Conservation (phyloP, 2,329 filamentous ascomycete genomes). For the Diplodia mutila region DNA sequence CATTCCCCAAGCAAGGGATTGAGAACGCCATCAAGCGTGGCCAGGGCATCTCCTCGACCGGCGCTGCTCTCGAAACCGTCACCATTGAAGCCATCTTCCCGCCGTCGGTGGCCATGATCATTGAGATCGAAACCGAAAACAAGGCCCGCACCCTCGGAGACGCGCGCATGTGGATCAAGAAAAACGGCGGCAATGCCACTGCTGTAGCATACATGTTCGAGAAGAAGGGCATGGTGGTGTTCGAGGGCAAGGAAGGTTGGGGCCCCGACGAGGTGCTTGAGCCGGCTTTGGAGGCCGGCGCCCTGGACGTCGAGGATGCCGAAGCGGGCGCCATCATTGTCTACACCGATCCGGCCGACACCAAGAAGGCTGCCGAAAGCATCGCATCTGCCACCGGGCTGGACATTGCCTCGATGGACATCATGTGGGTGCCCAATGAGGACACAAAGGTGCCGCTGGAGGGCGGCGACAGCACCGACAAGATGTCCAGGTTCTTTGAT, state of each 20-base stretch:
- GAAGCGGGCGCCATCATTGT: slow-evolving; percentile 72
- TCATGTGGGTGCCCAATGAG: slow-evolving; percentile 82
- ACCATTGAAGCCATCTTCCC: slow-evolving; percentile 82
- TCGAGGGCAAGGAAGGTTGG: slow-evolving; percentile 61
- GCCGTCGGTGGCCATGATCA: slow-evolving; percentile 71
- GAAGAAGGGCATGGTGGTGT: slow-evolving; percentile 73
- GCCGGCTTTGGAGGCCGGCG: slow-evolving; percentile 81
- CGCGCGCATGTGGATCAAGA: slow-evolving; percentile 71
- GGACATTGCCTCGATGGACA: slow-evolving; percentile 73
- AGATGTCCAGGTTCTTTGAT: slow-evolving; percentile 64
- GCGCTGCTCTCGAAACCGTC: slow-evolving; percentile 74
- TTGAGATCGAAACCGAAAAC: slow-evolving; percentile 85
- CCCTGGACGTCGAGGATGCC: slow-evolving; percentile 71
- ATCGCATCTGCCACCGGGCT: slow-evolving; percentile 67
- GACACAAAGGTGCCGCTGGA: slow-evolving; percentile 73
- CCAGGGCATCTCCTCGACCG: slow-evolving; percentile 77
- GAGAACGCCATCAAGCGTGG: slow-evolving; percentile 86
- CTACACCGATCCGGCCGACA: slow-evolving; percentile 69
- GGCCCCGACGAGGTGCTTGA: slow-evolving; percentile 73
- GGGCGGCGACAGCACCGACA: slow-evolving; percentile 57
- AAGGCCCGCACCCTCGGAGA: slow-evolving; percentile 75
- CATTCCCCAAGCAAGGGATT: slow-evolving; percentile 81
- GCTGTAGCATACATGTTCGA: slow-evolving; percentile 85
- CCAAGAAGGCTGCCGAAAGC: slow-evolving; percentile 65
- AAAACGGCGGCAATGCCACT: slow-evolving; percentile 68